Conservation (phyloP, 768 basidiomycete genomes). For the Amanita thiersii region DNA sequence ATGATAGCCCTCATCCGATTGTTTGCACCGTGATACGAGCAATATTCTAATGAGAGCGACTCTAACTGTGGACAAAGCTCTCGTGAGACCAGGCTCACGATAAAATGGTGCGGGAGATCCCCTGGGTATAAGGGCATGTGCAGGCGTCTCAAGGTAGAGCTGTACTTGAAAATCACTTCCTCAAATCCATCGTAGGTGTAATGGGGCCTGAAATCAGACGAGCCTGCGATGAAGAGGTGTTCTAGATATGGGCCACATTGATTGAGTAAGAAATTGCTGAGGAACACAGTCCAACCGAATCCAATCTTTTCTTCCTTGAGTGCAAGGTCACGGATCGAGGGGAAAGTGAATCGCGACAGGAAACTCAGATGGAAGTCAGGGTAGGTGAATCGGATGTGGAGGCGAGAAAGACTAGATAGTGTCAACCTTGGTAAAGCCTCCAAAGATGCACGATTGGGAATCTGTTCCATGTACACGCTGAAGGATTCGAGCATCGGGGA, state of each 20-base stretch:
- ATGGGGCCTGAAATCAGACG: too few species aligned
- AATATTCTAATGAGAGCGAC: neutral
- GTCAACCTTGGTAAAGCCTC: neutral
- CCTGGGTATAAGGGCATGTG: neutral
- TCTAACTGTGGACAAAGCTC: neutral
- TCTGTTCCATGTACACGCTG: neutral
- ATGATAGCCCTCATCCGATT: neutral
- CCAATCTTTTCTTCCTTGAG: neutral
- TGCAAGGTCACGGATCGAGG: neutral
- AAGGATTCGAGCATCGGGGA: neutral
- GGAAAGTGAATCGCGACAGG: too few species aligned
- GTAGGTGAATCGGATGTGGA: too few species aligned
- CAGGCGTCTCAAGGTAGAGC: neutral
- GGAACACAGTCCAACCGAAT: neutral
- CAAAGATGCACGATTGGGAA: neutral
- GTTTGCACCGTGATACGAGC: neutral
- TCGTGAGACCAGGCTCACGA: neutral
- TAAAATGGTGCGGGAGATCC: neutral
- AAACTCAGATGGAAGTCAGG: too few species aligned
- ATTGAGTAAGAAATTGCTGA: neutral
- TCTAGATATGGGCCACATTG: neutral
- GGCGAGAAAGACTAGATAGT: too few species aligned
- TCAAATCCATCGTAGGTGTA: neutral
- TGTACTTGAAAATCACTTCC: neutral
- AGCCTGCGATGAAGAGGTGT: neutral